Base-by-base conservation (phyloP, 2,329 filamentous ascomycete species). In the Colletotrichum phormii region DNA sequence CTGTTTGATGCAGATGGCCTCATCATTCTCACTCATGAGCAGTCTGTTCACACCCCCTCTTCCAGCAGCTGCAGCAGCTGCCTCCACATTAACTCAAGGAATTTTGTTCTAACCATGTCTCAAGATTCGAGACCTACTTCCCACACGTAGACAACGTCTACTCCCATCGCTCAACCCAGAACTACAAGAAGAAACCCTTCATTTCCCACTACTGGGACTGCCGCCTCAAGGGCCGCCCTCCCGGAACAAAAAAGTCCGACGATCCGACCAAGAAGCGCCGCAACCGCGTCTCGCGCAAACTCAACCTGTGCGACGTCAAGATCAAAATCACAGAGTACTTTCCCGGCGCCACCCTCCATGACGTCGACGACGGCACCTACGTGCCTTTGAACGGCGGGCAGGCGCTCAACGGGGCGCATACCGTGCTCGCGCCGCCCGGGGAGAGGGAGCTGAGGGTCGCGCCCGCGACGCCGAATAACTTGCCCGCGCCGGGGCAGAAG, bases 131-230 rank as follows among this genome's bases (percentile, higher is more conserved):
- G 78, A 94, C 90, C 7, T 96, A 95, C 81, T 95, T 95, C 78
- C 93, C 93, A 0, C 93, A 95, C 81, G 88, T 96, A 76, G 94
- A 95, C 84, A 95, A 95, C 80, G 89, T 95, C 76, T 96, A 95
- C 82, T 95, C 93, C 31, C 94, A 95, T 82, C 92, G 93, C 74
- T 95, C 93, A 1, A 95, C 93, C 2, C 94, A 95, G 80, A 88
- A 88, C 66, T 95, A 95, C 81, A 95, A 95, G 84, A 91, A 92
- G 77, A 94, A 94, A 77, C 91, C 92, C n/a, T 94, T 95, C 76
- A 87, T 95, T 67, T 94, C 93, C 1, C 93, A 95, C 81, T 96
- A 95, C 82, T 95, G 93, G 91, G 94, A 95, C 82, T 96, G 94
- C 78, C 89, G 94, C 42, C 88, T 95, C 78, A 95, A 95, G 82